Percentiles rank a stretch among this genome's conserved stretches.
Conservation (phyloP, 805 yeast genomes). For the Candida insectalens region DNA sequence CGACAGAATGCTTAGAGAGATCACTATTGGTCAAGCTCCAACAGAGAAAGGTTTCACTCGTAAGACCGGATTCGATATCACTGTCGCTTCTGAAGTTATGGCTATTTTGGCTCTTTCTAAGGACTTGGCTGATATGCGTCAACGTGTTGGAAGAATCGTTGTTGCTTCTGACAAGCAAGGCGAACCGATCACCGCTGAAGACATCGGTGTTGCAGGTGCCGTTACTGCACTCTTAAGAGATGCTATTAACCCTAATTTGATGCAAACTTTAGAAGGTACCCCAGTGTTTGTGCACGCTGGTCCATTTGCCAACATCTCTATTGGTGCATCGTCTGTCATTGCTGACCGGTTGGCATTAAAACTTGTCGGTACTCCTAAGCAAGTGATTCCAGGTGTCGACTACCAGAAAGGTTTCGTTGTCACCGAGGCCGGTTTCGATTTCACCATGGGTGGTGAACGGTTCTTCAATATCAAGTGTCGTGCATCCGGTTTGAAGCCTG, state of each 20-base stretch:
- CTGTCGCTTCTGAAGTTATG: conserved; percentile 83
- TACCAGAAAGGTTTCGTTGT: conserved; percentile 57
- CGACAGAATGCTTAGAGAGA: conserved; percentile 70
- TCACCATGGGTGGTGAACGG: conserved; percentile 89
- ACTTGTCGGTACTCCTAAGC: conserved; percentile 45
- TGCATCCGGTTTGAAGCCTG: conserved; percentile 71
- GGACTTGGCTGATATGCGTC: conserved; percentile 63
- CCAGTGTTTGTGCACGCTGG: conserved; percentile 87
- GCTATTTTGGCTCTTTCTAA: conserved; percentile 71
- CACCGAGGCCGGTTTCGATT: conserved; percentile 85
- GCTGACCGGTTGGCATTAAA: conserved; percentile 80
- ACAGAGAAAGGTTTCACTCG: conserved; percentile 70
- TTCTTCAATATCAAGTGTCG: conserved; percentile 76
- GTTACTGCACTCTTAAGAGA: conserved; percentile 73
- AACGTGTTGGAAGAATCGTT: conserved; percentile 67
- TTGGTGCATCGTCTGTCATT: conserved; percentile 76
- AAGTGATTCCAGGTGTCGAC: conserved; percentile 25
- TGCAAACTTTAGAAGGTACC: conserved; percentile 85
- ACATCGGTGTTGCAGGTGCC: conserved; percentile 81
- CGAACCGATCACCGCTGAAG: conserved; percentile 74
- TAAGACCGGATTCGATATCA: conserved; percentile 71
- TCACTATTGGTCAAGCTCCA: conserved; percentile 74
- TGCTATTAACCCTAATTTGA: conserved; percentile 74
- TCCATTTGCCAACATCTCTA: conserved; percentile 81
- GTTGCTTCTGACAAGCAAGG: conserved; percentile 57